Evolutionary conservation across 345 rosid genomes (phyloP), one percentile per base, ranked within the genome.

Genomic region (Eucalyptus erythrocorys): DNA sequence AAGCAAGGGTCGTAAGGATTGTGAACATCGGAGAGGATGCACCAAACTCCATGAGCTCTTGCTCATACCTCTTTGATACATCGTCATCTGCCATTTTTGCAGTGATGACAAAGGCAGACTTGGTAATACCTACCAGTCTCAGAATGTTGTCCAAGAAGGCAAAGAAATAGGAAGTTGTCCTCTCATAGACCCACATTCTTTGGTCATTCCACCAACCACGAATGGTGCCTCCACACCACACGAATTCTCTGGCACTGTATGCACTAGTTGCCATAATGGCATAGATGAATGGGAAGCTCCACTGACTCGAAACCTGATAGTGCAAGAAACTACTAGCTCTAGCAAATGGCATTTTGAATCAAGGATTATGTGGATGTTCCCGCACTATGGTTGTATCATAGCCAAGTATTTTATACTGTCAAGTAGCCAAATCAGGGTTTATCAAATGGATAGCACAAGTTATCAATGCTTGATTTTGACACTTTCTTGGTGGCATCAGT

Each of bases 201-300:
- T 93, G 93, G 4, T 89, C 92, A 61, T 92, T 90, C 91, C 92
- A 94, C 96, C 94, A 91, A 24, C 94, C 93, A 10, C 11, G 86
- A 47, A 90, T 4, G 17, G 95, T 93, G 48, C 93, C 93, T n/a
- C 87, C 93, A 27, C 84, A 43, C 88, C 88, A 88, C 15, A 92
- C n/a, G 87, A 89, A 89, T 53, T 93, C 93, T 4, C 82, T 87
- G 5, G 92, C 87, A 88, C 90, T 90, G 51, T 89, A 91, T 57
- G 87, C 88, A 45, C 87, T 84, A 71, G 88, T 87, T 26, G 90
- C 92, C 26, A 87, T 34, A 48, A 90, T 55, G 42, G 87, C 89
- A 87, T 90, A 92, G 27, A 90, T 90, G 87, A 90, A 93, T 17
- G 93, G 92, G 57, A 92, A 30, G 64, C 84, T 24, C 95, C 95